A percentile compares a stretch with the other conserved stretches of the same genome.
Evolutionary conservation across 1,139 yeast genomes (phyloP).

Genomic region (Kodamaea alishanica): DNA sequence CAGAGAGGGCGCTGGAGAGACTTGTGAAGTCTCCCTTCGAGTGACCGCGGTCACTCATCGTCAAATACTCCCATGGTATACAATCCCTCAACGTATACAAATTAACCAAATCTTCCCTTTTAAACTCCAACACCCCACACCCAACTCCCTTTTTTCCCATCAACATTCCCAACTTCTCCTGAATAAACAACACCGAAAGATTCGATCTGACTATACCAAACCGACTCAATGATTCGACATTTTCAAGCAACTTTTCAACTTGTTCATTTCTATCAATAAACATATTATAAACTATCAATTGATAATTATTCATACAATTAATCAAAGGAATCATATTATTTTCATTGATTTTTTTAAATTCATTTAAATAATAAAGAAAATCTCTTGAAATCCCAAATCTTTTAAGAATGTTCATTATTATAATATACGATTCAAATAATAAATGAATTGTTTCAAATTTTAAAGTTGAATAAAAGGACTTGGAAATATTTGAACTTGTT

Average conservation of each 20-base stretch:
- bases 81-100: too few relatives aligned
- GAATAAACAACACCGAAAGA: conserved; percentile 1
- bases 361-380: conserved; percentile 46
- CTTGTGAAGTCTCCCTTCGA: too few relatives aligned
- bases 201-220: conserved; percentile 7
- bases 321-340: conserved; percentile 26
- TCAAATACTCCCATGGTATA: too few relatives aligned
- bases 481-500: conserved; percentile 23
- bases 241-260: conserved; percentile 2
- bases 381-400: conserved; percentile 55
- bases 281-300: conserved; percentile 16
- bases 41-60: too few relatives aligned
- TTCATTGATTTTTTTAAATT: conserved; percentile 37
- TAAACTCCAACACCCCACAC: too few relatives aligned
- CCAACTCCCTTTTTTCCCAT: neutral
- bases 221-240: neutral
- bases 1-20: too few relatives aligned
- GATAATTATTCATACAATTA: conserved; percentile 24
- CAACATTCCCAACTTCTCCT: neutral
- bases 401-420: conserved; percentile 33
- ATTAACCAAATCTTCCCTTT: neutral
- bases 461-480: conserved; percentile 20
- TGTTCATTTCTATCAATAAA: conserved; percentile 13
- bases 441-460: conserved; percentile 34
- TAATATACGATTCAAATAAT: conserved; percentile 33